Percentiles rank a stretch among this genome's conserved stretches.
Conservation (phyloP, 2,329 filamentous ascomycete species). For the Tolypocladium guangdongense region DNA sequence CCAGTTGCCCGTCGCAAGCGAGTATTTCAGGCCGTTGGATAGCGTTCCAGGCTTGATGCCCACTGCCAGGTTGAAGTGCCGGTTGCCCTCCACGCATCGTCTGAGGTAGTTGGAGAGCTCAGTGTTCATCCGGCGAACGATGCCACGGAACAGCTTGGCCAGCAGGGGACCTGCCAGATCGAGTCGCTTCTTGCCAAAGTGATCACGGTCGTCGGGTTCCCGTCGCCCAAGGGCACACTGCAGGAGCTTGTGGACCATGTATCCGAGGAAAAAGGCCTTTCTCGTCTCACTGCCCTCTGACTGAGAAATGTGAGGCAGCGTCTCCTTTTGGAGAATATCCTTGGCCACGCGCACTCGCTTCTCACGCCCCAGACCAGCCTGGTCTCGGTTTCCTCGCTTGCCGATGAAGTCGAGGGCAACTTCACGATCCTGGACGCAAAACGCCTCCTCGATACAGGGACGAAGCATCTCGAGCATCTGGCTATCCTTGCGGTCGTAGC, state of each 20-base stretch:
- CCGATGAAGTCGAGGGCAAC: conserved; percentile 92
- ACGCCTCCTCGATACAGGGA: conserved; percentile 93
- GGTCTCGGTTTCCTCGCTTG: conserved; percentile 63
- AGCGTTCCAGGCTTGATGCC: conserved; percentile 87
- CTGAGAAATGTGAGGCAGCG: conserved; percentile 93
- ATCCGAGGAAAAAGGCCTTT: conserved; percentile 96
- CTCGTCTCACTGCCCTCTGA: conserved; percentile 87
- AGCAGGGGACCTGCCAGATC: conserved; percentile 90
- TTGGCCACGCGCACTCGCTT: conserved; percentile 86
- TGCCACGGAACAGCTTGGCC: conserved; percentile 88
- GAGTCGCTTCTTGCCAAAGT: conserved; percentile 96
- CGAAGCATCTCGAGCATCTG: conserved; percentile 97
- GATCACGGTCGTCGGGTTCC: conserved; percentile 94
- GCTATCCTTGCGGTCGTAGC: conserved; percentile 88
- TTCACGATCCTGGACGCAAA: conserved; percentile 90
- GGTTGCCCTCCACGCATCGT: conserved; percentile 78
- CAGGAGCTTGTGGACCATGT: conserved; percentile 94
- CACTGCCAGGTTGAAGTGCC: conserved; percentile 81
- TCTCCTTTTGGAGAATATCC: conserved; percentile 94
- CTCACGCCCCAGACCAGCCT: conserved; percentile 59
- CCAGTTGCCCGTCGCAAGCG: conserved; percentile 96
- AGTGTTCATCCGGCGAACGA: conserved; percentile 82
- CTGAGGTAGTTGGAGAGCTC: conserved; percentile 88
- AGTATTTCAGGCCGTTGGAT: conserved; percentile 92
- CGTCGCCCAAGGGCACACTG: conserved; percentile 88